Percentiles rank a stretch among this genome's conserved stretches.
phyloP scores from a whole-genome alignment of 2,329 filamentous ascomycete species.

The Cladorrhinum sp. region DNA sequence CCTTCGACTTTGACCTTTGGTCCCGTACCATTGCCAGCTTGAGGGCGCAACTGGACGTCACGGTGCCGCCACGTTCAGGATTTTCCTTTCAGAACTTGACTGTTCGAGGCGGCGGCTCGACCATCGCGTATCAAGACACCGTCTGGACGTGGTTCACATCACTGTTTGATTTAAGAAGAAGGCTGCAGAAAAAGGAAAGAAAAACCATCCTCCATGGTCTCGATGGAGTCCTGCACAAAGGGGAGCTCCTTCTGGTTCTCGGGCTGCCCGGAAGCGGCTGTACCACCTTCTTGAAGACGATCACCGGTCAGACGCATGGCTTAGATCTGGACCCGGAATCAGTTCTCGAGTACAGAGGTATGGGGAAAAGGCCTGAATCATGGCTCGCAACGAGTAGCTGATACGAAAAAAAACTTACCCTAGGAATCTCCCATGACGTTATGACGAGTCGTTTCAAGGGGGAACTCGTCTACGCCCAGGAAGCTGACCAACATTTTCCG shows the following conservation, averaged over 20 bases:
- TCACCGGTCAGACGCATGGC: conserved; percentile 59
- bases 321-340: conserved; percentile 56
- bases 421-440: not conserved
- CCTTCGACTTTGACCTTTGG: not conserved
- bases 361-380: not conserved
- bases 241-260: conserved; percentile 45
- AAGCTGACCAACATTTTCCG: conserved; percentile 68
- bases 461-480: conserved; percentile 58
- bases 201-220: not conserved
- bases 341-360: conserved; percentile 53
- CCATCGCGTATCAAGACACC: not conserved
- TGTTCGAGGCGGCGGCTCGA: not conserved
- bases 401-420: not conserved
- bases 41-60: not conserved
- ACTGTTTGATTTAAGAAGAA: not conserved
- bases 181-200: not conserved
- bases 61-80: not conserved
- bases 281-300: conserved; percentile 19
- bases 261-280: conserved; percentile 16
- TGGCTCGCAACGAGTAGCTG: not conserved
- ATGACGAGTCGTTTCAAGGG: conserved; percentile 47
- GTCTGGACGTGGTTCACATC: not conserved
- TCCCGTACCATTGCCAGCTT: not conserved
- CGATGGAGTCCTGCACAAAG: not conserved
- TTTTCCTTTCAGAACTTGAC: not conserved